A percentile compares a stretch with the other conserved stretches of the same genome.
These are phyloP conservation scores for Cryptomeria japonica DNA, from an alignment of 75 land plant genomes.

Conservation along the genomic window DNA sequence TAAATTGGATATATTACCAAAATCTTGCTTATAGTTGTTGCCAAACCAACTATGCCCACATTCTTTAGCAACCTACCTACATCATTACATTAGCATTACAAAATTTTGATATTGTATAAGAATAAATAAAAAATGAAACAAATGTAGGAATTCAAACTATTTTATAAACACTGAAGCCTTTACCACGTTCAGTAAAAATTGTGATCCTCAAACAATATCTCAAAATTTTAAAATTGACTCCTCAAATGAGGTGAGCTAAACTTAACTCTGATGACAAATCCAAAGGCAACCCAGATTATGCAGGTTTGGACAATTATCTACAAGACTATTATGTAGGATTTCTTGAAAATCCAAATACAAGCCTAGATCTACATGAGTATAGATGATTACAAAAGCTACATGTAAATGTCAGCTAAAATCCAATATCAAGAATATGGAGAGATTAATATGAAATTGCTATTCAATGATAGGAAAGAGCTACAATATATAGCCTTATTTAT, in stretches of 20 bases:
- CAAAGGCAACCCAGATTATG: background rate
- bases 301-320: background rate
- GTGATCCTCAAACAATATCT: background rate
- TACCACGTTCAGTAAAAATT: background rate
- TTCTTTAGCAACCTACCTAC: background rate
- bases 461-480: too few species aligned
- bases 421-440: too few species aligned
- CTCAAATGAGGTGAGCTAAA: background rate
- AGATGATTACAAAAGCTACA: too few species aligned
- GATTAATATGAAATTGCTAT: too few species aligned
- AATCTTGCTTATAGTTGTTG: conserved; percentile 6
- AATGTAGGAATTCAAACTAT: background rate
- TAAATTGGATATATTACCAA: background rate
- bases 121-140: background rate
- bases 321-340: background rate
- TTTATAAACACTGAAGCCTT: background rate
- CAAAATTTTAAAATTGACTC: background rate
- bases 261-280: background rate
- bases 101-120: background rate
- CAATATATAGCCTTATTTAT: too few species aligned
- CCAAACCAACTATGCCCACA: background rate
- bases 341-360: too few species aligned
- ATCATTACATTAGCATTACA: background rate
- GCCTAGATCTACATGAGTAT: too few species aligned
- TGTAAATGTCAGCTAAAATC: too few species aligned